Percentiles rank a stretch among this genome's conserved stretches.
phyloP scores from a whole-genome alignment of 805 yeast genomes.

The Starmerella vaccinii region DNA sequence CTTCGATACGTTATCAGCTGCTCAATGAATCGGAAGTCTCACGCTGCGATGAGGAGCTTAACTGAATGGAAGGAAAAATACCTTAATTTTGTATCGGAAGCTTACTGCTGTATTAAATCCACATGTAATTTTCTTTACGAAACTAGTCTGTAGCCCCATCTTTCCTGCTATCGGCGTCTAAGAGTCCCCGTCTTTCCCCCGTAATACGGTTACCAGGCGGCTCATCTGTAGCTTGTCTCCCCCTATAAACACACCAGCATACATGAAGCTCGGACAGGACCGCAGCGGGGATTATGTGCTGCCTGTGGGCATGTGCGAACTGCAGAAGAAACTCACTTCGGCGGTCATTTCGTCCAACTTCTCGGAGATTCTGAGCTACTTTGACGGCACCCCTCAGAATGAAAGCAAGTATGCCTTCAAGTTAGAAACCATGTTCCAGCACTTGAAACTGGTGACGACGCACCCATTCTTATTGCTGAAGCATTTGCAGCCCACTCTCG shows the following conservation, averaged over 20 bases:
- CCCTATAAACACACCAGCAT: neutral
- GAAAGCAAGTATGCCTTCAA: conserved; percentile 45
- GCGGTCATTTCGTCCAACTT: conserved; percentile 87
- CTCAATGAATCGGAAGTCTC: too few relatives aligned
- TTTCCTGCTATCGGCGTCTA: neutral
- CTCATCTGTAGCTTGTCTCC: neutral
- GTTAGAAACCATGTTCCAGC: conserved; percentile 60
- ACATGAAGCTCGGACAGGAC: conserved; percentile 8
- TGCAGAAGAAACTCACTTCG: conserved; percentile 80
- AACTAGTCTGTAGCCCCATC: neutral
- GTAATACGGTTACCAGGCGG: neutral
- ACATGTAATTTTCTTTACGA: too few relatives aligned
- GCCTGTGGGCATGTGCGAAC: conserved; percentile 23
- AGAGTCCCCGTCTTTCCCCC: neutral
- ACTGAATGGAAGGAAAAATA: too few relatives aligned
- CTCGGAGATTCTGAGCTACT: conserved; percentile 78
- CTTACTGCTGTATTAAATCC: too few relatives aligned
- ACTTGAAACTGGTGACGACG: conserved; percentile 69
- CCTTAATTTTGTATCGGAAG: too few relatives aligned
- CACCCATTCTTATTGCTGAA: conserved; percentile 82
- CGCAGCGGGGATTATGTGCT: conserved; percentile 18
- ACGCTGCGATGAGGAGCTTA: too few relatives aligned
- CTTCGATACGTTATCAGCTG: too few relatives aligned
- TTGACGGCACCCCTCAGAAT: conserved; percentile 47
- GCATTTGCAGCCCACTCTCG: conserved; percentile 58